phyloP scores from a whole-genome alignment of 2,329 filamentous ascomycete species.

The Pseudogymnoascus sp. region DNA sequence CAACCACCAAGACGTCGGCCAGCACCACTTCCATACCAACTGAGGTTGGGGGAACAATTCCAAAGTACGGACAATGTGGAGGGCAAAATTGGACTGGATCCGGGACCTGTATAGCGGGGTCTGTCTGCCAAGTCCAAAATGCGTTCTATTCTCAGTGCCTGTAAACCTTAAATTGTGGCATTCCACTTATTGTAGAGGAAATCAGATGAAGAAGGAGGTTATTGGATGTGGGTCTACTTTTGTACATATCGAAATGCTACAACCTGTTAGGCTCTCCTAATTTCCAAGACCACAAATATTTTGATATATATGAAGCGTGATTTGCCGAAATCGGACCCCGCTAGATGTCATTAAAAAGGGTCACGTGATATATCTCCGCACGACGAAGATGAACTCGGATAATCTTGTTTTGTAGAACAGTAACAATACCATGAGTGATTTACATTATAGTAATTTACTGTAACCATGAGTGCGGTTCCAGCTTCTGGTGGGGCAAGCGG shows the following conservation, averaged over 20 bases:
- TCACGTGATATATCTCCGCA: conserved; percentile 3
- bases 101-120: not conserved
- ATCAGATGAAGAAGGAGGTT: not conserved
- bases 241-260: not conserved
- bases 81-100: not conserved
- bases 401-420: not conserved
- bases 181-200: not conserved
- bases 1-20: not conserved
- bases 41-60: not conserved
- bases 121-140: not conserved
- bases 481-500: not conserved
- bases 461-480: conserved; percentile 6
- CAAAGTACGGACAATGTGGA: conserved; percentile 8
- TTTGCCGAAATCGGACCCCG: not conserved
- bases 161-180: conserved; percentile 5
- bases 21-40: conserved; percentile 5
- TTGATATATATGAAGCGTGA: not conserved
- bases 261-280: not conserved
- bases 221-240: not conserved
- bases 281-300: not conserved
- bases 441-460: not conserved
- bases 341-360: not conserved
- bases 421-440: not conserved
- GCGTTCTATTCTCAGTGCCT: conserved; percentile 3
- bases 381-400: not conserved